Evolutionary conservation across 2,329 filamentous ascomycete genomes (phyloP).

Genomic region (Cadophora sp.): DNA sequence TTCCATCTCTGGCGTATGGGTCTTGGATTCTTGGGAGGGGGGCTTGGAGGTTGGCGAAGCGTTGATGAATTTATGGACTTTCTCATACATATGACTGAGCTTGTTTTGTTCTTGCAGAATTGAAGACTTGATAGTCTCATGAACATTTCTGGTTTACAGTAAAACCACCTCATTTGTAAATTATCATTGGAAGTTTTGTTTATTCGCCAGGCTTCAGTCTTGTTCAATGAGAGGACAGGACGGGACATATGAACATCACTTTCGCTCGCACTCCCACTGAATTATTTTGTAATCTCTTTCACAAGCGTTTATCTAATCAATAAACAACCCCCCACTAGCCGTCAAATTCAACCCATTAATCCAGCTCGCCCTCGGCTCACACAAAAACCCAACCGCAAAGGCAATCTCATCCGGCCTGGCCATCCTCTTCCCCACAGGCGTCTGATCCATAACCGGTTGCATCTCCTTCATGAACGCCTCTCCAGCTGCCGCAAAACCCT

Average conservation of each 20-base stretch:
- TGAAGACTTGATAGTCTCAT: too few species aligned
- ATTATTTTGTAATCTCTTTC: too few species aligned
- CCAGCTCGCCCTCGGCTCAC: constrained; percentile 53
- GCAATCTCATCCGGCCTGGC: constrained; percentile 54
- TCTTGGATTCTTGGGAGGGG: constrained; percentile 5
- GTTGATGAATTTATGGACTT: neutral
- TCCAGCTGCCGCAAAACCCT: constrained; percentile 45
- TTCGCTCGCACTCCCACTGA: neutral
- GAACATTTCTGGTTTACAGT: too few species aligned
- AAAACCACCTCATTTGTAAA: too few species aligned
- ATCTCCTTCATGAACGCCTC: constrained; percentile 51
- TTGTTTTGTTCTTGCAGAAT: neutral
- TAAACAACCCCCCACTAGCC: constrained; percentile 43
- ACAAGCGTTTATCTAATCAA: neutral
- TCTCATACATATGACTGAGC: neutral
- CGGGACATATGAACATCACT: too few species aligned
- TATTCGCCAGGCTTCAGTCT: too few species aligned
- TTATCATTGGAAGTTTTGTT: too few species aligned
- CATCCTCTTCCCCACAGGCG: constrained; percentile 51
- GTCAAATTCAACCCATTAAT: constrained; percentile 52
- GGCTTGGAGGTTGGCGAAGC: constrained; percentile 12
- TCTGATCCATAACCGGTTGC: constrained; percentile 51
- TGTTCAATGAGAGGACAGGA: too few species aligned
- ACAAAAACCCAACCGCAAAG: constrained; percentile 53
- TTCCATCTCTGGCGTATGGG: constrained; percentile 7